A percentile compares a stretch with the other conserved stretches of the same genome.
phyloP scores from a whole-genome alignment of 164 flowering plant species.

The Nelumbo lutea region DNA sequence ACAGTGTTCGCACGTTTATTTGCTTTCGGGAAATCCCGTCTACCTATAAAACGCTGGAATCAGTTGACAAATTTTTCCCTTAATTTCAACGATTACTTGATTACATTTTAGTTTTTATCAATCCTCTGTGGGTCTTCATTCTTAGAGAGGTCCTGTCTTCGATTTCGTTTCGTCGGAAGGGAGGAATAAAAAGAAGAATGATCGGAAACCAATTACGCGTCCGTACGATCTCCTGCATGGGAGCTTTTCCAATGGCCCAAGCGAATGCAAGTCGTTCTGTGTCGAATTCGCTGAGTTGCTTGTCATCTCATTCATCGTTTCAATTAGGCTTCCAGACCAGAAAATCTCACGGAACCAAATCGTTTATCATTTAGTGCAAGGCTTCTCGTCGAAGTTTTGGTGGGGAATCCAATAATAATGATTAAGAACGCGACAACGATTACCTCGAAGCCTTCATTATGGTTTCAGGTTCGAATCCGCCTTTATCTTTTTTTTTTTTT shows the following conservation, averaged over 20 bases:
- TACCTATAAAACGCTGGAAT: too few species aligned
- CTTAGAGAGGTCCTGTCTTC: too few species aligned
- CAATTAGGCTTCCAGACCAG: conserved; percentile 8
- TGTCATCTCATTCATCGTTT: conserved; percentile 10
- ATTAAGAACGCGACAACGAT: conserved; percentile 24
- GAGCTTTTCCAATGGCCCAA: conserved; percentile 5
- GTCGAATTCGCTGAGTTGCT: conserved; percentile 7
- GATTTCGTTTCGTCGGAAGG: too few species aligned
- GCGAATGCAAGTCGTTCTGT: conserved; percentile 10
- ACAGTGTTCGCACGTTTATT: too few species aligned
- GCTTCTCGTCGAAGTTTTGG: conserved; percentile 25
- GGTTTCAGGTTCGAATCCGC: conserved; percentile 38
- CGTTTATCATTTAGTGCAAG: conserved; percentile 25
- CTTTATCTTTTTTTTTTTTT: not conserved
- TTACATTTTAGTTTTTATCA: too few species aligned
- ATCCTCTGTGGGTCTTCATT: too few species aligned
- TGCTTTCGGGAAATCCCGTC: too few species aligned
- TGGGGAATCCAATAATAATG: conserved; percentile 14
- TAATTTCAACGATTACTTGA: too few species aligned
- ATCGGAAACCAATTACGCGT: conserved; percentile 17
- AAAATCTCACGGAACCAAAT: conserved; percentile 12
- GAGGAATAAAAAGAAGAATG: conserved; percentile 10
- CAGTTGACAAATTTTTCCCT: too few species aligned
- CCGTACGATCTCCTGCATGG: conserved; percentile 15
- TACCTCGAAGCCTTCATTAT: conserved; percentile 49